These are phyloP conservation scores for Pisolithus tinctorius DNA, from an alignment of 768 basidiomycete species.

Conservation along the genomic window DNA sequence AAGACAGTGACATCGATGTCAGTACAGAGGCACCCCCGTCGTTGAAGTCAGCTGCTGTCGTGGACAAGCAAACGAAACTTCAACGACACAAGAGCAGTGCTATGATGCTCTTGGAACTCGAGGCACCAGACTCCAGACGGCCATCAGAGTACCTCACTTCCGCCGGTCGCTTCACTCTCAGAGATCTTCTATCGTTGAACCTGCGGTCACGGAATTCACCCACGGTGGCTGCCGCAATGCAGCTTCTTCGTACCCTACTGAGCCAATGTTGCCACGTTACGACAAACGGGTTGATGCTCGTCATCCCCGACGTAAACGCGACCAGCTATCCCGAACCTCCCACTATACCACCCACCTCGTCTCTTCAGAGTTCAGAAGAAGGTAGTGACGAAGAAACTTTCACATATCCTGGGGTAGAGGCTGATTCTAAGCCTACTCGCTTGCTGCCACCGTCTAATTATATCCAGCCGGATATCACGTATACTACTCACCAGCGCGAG, in stretches of 20 bases:
- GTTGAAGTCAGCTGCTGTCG: conserved; percentile 19
- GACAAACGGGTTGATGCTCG: conserved; percentile 61
- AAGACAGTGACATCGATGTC: conserved; percentile 65
- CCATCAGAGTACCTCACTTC: conserved; percentile 82
- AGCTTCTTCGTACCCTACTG: conserved; percentile 73
- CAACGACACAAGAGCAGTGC: conserved; percentile 78
- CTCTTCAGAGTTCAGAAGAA: conserved; percentile 22
- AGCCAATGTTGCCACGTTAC: conserved; percentile 58
- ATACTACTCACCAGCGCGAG: conserved; percentile 77
- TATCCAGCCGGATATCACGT: conserved; percentile 63
- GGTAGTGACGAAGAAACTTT: conserved; percentile 50
- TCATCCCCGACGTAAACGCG: conserved; percentile 62
- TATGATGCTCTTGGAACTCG: conserved; percentile 84
- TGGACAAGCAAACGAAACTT: conserved; percentile 40
- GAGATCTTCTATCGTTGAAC: conserved; percentile 80
- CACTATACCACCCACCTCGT: conserved; percentile 24
- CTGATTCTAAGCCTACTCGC: conserved; percentile 10
- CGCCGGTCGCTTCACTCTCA: conserved; percentile 84
- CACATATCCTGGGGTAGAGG: conserved; percentile 32
- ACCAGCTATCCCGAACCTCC: conserved; percentile 68
- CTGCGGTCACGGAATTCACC: conserved; percentile 59
- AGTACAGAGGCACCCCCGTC: conserved; percentile 34
- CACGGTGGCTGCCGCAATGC: conserved; percentile 70
- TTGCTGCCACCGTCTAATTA: conserved; percentile 26
- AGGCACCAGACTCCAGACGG: conserved; percentile 64